These are phyloP conservation scores for Eremothecium cymbalariae DNA, from an alignment of 1,139 yeast genomes.

Conservation along the genomic window DNA sequence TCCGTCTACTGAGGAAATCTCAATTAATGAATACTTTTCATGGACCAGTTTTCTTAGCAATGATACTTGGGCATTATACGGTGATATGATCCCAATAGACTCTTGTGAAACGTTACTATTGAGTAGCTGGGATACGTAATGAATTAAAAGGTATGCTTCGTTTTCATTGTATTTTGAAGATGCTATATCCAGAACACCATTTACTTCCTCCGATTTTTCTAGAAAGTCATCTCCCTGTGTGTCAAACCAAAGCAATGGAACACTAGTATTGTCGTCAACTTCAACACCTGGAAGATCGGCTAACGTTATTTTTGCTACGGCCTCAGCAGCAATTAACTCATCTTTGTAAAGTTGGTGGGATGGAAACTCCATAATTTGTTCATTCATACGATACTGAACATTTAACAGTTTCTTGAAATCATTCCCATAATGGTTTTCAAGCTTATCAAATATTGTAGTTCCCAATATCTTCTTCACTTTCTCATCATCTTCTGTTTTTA, in stretches of 20 bases:
- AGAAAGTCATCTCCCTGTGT: slow-evolving; percentile 86
- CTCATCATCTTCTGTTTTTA: slow-evolving; percentile 39
- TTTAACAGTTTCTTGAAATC: slow-evolving; percentile 50
- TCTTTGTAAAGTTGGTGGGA: slow-evolving; percentile 59
- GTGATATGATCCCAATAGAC: slow-evolving; percentile 76
- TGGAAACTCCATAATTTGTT: slow-evolving; percentile 69
- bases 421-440: slow-evolving; percentile 46
- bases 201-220: slow-evolving; percentile 45
- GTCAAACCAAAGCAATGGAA: slow-evolving; percentile 70
- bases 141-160: slow-evolving; percentile 54
- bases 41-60: slow-evolving; percentile 42
- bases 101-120: slow-evolving; percentile 40
- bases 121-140: slow-evolving; percentile 48
- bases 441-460: slow-evolving; percentile 70
- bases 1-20: slow-evolving; percentile 83
- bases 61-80: slow-evolving; percentile 81
- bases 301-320: slow-evolving; percentile 48
- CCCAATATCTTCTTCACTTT: slow-evolving; percentile 39
- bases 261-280: slow-evolving; percentile 37
- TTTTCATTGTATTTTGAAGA: slow-evolving; percentile 64
- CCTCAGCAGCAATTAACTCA: slow-evolving; percentile 51
- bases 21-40: slow-evolving; percentile 53
- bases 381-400: slow-evolving; percentile 83
- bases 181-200: slow-evolving; percentile 28
- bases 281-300: slow-evolving; percentile 49